Evolutionary conservation across 2,329 filamentous ascomycete genomes (phyloP), one percentile per base, ranked within the genome.

Genomic region (Ophiostoma quercus): DNA sequence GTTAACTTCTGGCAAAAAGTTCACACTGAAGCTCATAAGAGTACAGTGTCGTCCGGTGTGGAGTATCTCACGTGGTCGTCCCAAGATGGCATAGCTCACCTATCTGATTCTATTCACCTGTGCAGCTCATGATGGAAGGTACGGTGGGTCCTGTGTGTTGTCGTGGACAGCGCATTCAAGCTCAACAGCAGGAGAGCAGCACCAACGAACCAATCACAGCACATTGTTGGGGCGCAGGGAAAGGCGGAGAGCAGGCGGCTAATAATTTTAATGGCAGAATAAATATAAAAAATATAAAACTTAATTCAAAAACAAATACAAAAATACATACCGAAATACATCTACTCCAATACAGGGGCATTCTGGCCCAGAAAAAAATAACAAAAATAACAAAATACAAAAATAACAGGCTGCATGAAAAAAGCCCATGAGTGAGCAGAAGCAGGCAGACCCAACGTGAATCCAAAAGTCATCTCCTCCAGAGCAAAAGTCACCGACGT

Each of bases 261-360:
- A 57, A 25, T 68, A 67, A 54, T 65, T 25, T 12, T 39, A 65
- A 12, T 39, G 19, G n/a, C 62, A 65, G 32, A 69, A 51, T 69
- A 69, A 69, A 69, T 70, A 60, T 66, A 71, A 47, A 47, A 71
- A 70, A 70, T 63, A 47, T 39, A 47, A 69, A 72, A 73, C 67
- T 66, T 71, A 71, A 70, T 57, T 69, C 43, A 63, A 67, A 63
- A 71, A 71, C 41, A 68, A 22, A 34, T 62, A 51, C 14, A 57
- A 71, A 70, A 67, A 29, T 43, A 41, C 25, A 62, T 62, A 67
- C 14, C 65, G 70, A 70, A 66, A 41, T 43, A 41, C 25, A 66
- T 32, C 47, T 66, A 57, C 60, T 39, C 22, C 34, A 29, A 51
- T 14, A 43, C 34, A 25, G 37, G 63, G 65, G 65, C 37, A 25